Conservation (phyloP, 1,284 basidiomycete genomes). For the Volvariella volvacea region DNA sequence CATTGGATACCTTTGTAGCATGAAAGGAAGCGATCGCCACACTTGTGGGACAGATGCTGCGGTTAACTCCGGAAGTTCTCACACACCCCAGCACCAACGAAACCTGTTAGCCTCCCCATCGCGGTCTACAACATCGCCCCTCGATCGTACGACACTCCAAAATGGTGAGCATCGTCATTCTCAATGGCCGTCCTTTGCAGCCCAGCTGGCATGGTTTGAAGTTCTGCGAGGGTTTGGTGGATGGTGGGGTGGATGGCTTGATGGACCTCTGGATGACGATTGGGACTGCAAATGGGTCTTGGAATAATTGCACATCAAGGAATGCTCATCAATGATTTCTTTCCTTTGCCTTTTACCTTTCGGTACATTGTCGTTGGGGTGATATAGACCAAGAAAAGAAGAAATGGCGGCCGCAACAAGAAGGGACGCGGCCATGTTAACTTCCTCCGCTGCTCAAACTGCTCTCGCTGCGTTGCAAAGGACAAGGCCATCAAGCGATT, state of each 20-base stretch:
- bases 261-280: slow-evolving; percentile 26
- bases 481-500: slow-evolving; percentile 99
- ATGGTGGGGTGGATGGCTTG: slow-evolving; percentile 32
- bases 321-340: slow-evolving; percentile 3
- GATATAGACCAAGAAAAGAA: slow-evolving; percentile 94
- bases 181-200: slow-evolving; percentile 8
- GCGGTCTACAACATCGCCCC: slow-evolving; percentile 27
- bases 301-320: too few relatives aligned
- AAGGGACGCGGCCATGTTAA: slow-evolving; percentile 95
- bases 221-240: slow-evolving; percentile 18
- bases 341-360: slow-evolving; percentile 9
- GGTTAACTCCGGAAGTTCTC: too few relatives aligned
- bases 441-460: slow-evolving; percentile 98
- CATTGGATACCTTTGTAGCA: not conserved
- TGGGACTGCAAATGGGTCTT: not conserved
- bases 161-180: slow-evolving; percentile 30
- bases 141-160: slow-evolving; percentile 26
- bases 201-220: slow-evolving; percentile 11
- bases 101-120: slow-evolving; percentile 5
- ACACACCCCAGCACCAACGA: too few relatives aligned
- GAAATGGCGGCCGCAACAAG: slow-evolving; percentile 97
- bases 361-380: slow-evolving; percentile 11
- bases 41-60: not conserved
- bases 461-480: slow-evolving; percentile 89
- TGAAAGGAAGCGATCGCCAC: not conserved